Conservation (phyloP, 164 flowering plant species). For the Magnolia kwangsiensis region DNA sequence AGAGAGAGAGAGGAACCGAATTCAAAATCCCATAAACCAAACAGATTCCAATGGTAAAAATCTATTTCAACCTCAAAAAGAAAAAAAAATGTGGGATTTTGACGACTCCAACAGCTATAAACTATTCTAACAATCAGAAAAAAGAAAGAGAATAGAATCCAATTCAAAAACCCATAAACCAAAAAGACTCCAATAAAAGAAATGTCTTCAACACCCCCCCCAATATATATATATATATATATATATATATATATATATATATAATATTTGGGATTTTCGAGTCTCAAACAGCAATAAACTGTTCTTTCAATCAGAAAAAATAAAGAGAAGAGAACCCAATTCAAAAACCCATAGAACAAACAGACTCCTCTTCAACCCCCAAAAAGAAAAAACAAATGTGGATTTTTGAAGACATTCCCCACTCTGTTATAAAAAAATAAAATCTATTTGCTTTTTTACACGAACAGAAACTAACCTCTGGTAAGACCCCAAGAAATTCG, state of each 20-base stretch:
- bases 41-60: neutral
- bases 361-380: neutral
- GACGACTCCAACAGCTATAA: too few relatives aligned
- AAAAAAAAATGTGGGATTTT: neutral
- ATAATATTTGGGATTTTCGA: neutral
- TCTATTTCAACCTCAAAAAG: neutral
- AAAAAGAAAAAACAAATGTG: neutral
- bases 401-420: neutral
- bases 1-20: neutral
- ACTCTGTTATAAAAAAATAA: neutral
- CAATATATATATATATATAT: too few relatives aligned
- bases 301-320: neutral
- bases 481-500: neutral
- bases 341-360: neutral
- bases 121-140: neutral
- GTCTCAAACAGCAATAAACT: too few relatives aligned
- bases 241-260: too few relatives aligned
- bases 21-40: neutral
- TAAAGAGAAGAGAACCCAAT: neutral
- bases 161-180: neutral
- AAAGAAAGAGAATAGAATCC: neutral
- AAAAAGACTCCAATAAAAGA: neutral
- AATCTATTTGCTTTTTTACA: neutral
- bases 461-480: neutral
- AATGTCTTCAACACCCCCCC: neutral